Evolutionary conservation across 805 yeast species (phyloP), one percentile per base, ranked within the genome.

Genomic region (Starmera dryadoides): DNA sequence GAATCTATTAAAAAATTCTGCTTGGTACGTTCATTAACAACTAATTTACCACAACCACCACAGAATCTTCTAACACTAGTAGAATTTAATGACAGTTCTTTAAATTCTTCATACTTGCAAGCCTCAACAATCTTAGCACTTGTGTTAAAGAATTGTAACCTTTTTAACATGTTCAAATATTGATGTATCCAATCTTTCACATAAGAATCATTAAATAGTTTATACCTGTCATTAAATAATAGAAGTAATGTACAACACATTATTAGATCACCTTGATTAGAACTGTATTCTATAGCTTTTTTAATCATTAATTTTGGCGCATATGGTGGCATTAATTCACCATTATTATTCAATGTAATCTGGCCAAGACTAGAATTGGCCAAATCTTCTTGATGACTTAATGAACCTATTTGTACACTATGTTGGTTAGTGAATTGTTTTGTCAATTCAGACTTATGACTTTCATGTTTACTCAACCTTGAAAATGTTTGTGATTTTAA

Each of bases 201-300:
- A 33, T 61, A 59, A 3, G 31, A 35, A 14, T 44, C 43, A 15
- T 35, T 55, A 49, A 39, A 62, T 42, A 42, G 45, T 22, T 70
- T 65, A 41, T 66, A 67, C 38, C 42, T 49, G 5, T 63, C 64
- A 39, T 66, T 69, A 53, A 83, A 79, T 28, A 84, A 52, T 20
- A 79, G 48, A 0, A 80, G 63, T 28, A 84, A 47, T 0, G 82
- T 69, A 5, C 83, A 71, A 43, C 81, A 68, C 68, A 79, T 63
- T 12, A 79, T 62, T 15, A 80, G 50, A 53, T 84, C 87, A 1
- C 91, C 91, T 46, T 79, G 83, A 8, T 57, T 56, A 5, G 72
- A 54, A 33, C 81, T 73, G 57, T 73, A 79, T 18, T 68, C 69
- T n/a, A 76, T 57, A 0, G 79, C 75, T 46, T 75, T 64, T 35